Evolutionary conservation across 129 eudicot genomes (phyloP).

Genomic region (Tagetes erecta): DNA sequence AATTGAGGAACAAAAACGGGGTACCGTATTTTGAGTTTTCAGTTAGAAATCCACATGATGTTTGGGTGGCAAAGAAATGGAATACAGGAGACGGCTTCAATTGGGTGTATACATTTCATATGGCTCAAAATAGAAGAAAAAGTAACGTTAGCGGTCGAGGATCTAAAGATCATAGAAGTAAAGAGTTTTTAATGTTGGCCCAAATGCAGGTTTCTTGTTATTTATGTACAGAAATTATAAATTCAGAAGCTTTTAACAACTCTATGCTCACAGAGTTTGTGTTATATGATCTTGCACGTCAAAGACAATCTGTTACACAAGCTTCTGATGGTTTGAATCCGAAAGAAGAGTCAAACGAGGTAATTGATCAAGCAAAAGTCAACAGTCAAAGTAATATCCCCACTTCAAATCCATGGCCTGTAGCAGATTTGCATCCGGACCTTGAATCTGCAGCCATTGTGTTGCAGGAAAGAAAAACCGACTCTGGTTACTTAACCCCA

Average conservation of each 20-base stretch:
- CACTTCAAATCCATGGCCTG: slow-evolving; percentile 37
- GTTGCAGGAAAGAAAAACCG: slow-evolving; percentile 36
- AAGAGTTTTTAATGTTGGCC: slow-evolving; percentile 67
- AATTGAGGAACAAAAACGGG: slow-evolving; percentile 59
- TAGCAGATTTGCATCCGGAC: slow-evolving; percentile 65
- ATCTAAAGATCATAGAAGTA: slow-evolving; percentile 42
- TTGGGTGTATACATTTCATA: slow-evolving; percentile 85
- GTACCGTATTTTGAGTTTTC: slow-evolving; percentile 70
- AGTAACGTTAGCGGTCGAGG: slow-evolving; percentile 69
- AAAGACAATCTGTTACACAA: slow-evolving; percentile 41
- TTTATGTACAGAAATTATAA: slow-evolving; percentile 62
- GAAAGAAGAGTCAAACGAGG: slow-evolving; percentile 34
- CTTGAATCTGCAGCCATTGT: slow-evolving; percentile 86
- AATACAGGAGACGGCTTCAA: slow-evolving; percentile 55
- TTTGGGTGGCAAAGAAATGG: slow-evolving; percentile 72
- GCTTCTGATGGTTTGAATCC: slow-evolving; percentile 16
- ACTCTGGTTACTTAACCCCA: slow-evolving; percentile 32
- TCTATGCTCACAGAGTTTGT: slow-evolving; percentile 78
- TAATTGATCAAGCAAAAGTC: slow-evolving; percentile 37
- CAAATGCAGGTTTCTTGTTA: slow-evolving; percentile 89
- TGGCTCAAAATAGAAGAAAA: slow-evolving; percentile 56
- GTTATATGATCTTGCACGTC: slow-evolving; percentile 64
- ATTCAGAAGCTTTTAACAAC: slow-evolving; percentile 48
- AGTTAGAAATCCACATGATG: slow-evolving; percentile 58
- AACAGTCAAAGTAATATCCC: slow-evolving; percentile 24